phyloP scores from a whole-genome alignment of 108 stramenopile species.

The Hondaea fermentalgiana region DNA sequence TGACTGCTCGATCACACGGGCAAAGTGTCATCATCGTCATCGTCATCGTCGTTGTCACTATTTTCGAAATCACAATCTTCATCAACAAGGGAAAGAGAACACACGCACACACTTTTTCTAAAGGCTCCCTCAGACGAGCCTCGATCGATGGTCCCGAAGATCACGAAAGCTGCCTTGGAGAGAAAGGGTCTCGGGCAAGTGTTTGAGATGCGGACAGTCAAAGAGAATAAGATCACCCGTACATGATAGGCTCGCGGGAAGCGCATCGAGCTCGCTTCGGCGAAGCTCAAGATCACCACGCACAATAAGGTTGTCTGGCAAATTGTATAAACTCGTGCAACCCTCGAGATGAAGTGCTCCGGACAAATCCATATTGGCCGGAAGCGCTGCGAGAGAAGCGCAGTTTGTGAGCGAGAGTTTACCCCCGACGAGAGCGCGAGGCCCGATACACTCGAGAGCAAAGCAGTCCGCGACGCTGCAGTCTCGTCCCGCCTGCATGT shows the following conservation, averaged over 20 bases:
- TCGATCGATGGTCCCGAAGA: too few species aligned
- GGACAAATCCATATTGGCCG: neutral
- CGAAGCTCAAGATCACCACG: neutral
- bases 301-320: neutral
- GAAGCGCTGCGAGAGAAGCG: neutral
- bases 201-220: neutral
- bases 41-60: too few species aligned
- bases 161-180: neutral
- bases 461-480: neutral
- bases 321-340: neutral
- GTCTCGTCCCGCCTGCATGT: neutral
- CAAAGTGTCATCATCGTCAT: too few species aligned
- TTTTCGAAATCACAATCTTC: too few species aligned
- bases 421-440: neutral
- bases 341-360: neutral
- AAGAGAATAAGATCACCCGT: neutral
- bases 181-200: neutral
- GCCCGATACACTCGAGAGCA: neutral
- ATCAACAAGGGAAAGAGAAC: too few species aligned
- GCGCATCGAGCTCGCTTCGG: neutral
- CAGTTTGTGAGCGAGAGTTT: neutral
- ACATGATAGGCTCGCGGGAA: neutral
- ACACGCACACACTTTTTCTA: too few species aligned
- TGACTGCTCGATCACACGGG: too few species aligned
- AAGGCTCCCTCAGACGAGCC: too few species aligned